These are phyloP conservation scores for Candida incommunis DNA, from an alignment of 805 yeast species.

Conservation along the genomic window DNA sequence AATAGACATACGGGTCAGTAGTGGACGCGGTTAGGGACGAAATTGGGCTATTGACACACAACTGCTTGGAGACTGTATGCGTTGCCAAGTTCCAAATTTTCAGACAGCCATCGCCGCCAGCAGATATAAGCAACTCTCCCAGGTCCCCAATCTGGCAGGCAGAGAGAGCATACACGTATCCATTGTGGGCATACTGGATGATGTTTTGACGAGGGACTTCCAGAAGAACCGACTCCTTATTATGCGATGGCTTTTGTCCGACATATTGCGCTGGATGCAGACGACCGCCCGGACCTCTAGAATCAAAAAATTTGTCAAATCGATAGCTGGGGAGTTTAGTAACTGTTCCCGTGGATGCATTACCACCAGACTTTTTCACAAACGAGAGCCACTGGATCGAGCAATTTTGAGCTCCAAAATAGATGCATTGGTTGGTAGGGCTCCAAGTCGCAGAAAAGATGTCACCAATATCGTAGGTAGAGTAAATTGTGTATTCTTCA, in stretches of 20 bases:
- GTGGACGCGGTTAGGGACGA: constrained; percentile 56
- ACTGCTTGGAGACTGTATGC: constrained; percentile 8
- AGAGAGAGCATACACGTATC: constrained; percentile 68
- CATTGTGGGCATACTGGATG: constrained; percentile 77
- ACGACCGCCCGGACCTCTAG: constrained; percentile 69
- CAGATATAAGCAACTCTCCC: constrained; percentile 37
- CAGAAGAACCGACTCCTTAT: constrained; percentile 10
- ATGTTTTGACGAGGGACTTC: constrained; percentile 54
- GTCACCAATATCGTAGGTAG: constrained; percentile 83
- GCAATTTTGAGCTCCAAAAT: constrained; percentile 88
- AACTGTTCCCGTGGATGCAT: constrained; percentile 7
- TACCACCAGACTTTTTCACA: constrained; percentile 12
- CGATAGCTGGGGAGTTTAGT: constrained; percentile 44
- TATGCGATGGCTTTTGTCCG: background rate
- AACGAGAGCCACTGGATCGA: constrained; percentile 59
- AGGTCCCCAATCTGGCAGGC: constrained; percentile 13
- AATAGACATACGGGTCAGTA: constrained; percentile 51
- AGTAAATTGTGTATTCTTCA: constrained; percentile 58
- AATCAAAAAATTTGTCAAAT: constrained; percentile 79
- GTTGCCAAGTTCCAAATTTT: constrained; percentile 55
- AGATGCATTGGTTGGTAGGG: constrained; percentile 35
- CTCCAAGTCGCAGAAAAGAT: constrained; percentile 73
- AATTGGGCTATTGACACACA: constrained; percentile 38
- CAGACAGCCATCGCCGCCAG: constrained; percentile 87
- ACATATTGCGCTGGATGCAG: constrained; percentile 4